A percentile compares a stretch with the other conserved stretches of the same genome.
These are phyloP conservation scores for Chaetoceros tenuissimus DNA, from an alignment of 108 stramenopile genomes.

Conservation along the genomic window DNA sequence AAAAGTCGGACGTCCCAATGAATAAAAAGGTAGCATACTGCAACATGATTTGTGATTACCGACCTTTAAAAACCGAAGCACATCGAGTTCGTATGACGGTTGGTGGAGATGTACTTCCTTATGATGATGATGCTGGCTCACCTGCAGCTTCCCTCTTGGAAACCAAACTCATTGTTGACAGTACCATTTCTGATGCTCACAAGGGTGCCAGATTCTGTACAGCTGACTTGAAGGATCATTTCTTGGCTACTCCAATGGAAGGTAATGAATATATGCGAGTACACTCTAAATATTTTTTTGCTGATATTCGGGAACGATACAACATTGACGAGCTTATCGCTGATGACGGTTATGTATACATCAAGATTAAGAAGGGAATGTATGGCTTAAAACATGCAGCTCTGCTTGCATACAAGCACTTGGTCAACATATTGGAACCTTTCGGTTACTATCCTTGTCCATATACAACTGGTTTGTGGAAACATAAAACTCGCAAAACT, in stretches of 20 bases:
- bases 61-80: conserved; percentile 11
- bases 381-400: conserved; percentile 10
- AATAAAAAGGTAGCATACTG: conserved; percentile 11
- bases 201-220: conserved; percentile 16
- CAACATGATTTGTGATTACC: conserved; percentile 13
- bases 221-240: conserved; percentile 26
- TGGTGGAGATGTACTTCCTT: conserved; percentile 22
- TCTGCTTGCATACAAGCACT: conserved; percentile 14
- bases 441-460: conserved; percentile 10
- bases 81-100: conserved; percentile 19
- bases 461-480: conserved; percentile 28
- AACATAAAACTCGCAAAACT: conserved; percentile 14
- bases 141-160: conserved; percentile 20
- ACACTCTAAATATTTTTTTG: not conserved
- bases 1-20: conserved; percentile 14
- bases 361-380: conserved; percentile 4
- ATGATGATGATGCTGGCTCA: conserved; percentile 11
- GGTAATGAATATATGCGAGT: conserved; percentile 33
- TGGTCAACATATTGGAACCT: not conserved
- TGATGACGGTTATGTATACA: conserved; percentile 5
- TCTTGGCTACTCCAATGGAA: conserved; percentile 18
- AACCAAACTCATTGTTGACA: conserved; percentile 23
- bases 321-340: not conserved
- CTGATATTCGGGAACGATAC: conserved; percentile 6
- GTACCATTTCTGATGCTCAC: conserved; percentile 12